Evolutionary conservation across 78 protist species (phyloP), one percentile per base, ranked within the genome.

Genomic region (Capsaspora owczarzaki): DNA sequence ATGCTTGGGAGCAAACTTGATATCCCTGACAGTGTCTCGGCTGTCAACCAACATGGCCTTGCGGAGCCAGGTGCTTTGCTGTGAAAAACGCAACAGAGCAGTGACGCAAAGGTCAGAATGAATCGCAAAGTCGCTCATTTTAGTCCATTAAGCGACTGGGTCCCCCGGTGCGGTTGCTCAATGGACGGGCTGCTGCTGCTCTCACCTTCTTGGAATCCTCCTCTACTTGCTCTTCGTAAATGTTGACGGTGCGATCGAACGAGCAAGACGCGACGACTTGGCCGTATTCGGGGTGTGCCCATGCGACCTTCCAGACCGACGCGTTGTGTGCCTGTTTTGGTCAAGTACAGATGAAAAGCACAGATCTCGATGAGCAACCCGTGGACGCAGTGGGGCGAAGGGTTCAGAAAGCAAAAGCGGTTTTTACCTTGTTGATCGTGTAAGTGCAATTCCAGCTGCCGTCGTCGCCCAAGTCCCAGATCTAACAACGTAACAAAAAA

Each of bases 241-340:
- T 84, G 85, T 76, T 47, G 38, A 92, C 94, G 22, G 74, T 88
- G 40, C 91, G 76, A 77, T 94, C 97, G 69, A 84, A 80, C 42
- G 91, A 84, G 81, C 97, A 92, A 35, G 95, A 81, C 14, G 94
- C 95, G 23, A 94, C 40, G n/a, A 88, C 87, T 66, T 77, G 87
- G 31, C 97, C 97, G 71, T 82, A 94, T 69, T 94, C 95, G 0
- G 97, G 97, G 47, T 94, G 94, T 27, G 92, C 90, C 97, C 97
- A 94, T 27, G 85, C 85, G 25, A 94, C 84, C 61, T 87, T 76
- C 92, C 91, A 87, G 23, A 91, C 82, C 0, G 92, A 76, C 29
- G 94, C 97, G 4, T 61, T 44, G 69, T 94, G 97, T n/a, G 93
- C 93, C 74, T 88, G 77, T 16, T 10, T 20, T 10, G 16, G 56